Evolutionary conservation across 1,284 basidiomycete species (phyloP), one percentile per base, ranked within the genome.

Genomic region (Schizophyllum amplum): DNA sequence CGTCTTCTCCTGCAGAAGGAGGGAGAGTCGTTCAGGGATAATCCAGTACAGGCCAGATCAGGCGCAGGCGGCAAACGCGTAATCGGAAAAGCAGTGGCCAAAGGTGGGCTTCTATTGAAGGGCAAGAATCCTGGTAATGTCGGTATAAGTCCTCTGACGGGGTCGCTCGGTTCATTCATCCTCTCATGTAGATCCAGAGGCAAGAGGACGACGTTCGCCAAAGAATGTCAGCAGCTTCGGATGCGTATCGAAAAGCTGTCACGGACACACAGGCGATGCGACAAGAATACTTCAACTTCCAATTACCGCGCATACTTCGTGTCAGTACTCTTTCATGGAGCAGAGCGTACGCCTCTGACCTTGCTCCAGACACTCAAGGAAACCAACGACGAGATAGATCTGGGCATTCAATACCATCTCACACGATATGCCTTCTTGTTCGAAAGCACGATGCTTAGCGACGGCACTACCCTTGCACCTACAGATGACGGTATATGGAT

Each of bases 221-320:
- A 24, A 79, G 94, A 62, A 87, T 98, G 76, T 93, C 91, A 5
- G 77, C 76, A 52, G 86, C 91, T 4, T 94, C 91, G 27, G 96
- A 98, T 67, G 82, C 86, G 26, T 98, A 95, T 69, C 80, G 93
- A 58, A 94, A 94, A 71, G 87, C 94, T 11, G 88, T 98, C n/a
- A 82, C 85, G 24, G 92, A 94, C 63, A 92, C 91, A 9, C 95
- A 98, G 71, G 77, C 84, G 2, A 83, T 94, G 72, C 81, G 95
- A 55, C 94, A 98, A 70, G 96, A 99, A 69, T 98, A 96, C 71
- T 99, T 98, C 73, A 96, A 97, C 70, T 90, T 96, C 67, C 96
- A 98, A 67, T 75, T 98, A 51, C 96, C 97, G 50, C 87, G 94
- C 64, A 91, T 98, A 61, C 72, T 99, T 51, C 82, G 97, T 53